phyloP scores from a whole-genome alignment of 2,329 filamentous ascomycete species.

The Stachybotrys chartarum region DNA sequence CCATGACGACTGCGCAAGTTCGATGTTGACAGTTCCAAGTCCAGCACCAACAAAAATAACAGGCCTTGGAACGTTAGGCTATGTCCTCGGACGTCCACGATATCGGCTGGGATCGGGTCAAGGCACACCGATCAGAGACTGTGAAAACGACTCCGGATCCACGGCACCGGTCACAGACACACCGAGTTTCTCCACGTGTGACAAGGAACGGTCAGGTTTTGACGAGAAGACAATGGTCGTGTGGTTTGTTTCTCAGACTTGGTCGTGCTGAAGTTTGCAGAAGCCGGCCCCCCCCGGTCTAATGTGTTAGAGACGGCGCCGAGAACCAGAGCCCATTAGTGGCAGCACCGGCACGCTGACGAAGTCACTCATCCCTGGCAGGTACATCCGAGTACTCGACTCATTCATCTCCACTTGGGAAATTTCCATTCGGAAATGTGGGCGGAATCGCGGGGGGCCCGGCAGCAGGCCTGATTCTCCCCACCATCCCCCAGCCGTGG shows the following conservation, averaged over 20 bases:
- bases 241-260: background rate
- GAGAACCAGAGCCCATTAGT: background rate
- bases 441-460: background rate
- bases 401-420: background rate
- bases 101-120: background rate
- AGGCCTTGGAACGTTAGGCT: too few species aligned
- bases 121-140: background rate
- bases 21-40: background rate
- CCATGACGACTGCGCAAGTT: constrained; percentile 8
- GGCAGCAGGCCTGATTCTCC: background rate
- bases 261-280: background rate
- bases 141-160: background rate
- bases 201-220: background rate
- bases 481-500: background rate
- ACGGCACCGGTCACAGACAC: background rate
- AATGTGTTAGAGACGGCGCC: background rate
- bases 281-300: background rate
- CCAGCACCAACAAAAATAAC: background rate
- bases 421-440: background rate
- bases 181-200: background rate
- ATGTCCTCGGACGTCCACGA: background rate
- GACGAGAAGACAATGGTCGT: background rate
- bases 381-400: background rate
- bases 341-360: background rate
- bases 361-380: background rate